These are phyloP conservation scores for Cucumis sativus DNA, from an alignment of 306 rosid genomes.

Conservation along the genomic window Cucumber_9930_V3 NC_026657.2:27130501-27131000, in stretches of 20 bases:
- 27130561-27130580: background rate
- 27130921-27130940: conserved; percentile 40
- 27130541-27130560: background rate
- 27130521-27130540: background rate
- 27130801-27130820: too few species aligned
- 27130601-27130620: too few species aligned
- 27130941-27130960: conserved; percentile 36
- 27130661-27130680: too few species aligned
- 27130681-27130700: background rate
- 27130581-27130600: background rate
- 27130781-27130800: too few species aligned
- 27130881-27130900: conserved; percentile 37
- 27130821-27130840: background rate
- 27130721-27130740: too few species aligned
- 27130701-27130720: too few species aligned
- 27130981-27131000: conserved; percentile 26
- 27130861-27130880: background rate
- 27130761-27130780: too few species aligned
- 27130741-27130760: too few species aligned
- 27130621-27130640: too few species aligned
- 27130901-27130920: conserved; percentile 35
- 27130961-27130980: conserved; percentile 36
- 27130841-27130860: background rate
- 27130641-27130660: too few species aligned
- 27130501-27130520: background rate